Evolutionary conservation across 1,139 yeast genomes (phyloP), one percentile per base, ranked within the genome.

Genomic region (Pichia kudriavzevii): DNA sequence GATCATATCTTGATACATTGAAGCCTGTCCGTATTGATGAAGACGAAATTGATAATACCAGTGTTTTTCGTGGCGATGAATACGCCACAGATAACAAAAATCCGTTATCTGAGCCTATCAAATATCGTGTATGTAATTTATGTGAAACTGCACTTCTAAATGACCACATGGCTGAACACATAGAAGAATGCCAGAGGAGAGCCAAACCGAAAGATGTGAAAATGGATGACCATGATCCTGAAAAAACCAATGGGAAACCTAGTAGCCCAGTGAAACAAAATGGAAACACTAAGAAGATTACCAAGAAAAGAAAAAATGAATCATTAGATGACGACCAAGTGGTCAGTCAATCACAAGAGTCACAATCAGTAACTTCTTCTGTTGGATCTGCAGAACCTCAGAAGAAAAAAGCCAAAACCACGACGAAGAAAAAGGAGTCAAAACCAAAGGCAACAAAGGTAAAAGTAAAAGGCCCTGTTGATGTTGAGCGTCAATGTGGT

Each of bases 401-500:
- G 42, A 27, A 23, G 7, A 48, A 53, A 49, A 50, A 52, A 35
- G 45, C 43, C 22, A 53, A 49, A 40, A 39, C 61, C 58, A 10
- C 17, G 56, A 66, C 59, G 50, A 62, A 53, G 50, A 69, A 75
- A 45, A 40, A 43, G 28, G 35, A 36, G 21, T 21, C 36, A 4
- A 37, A 39, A 14, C 19, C 22, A 6, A 43, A 39, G 26, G 28
- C 39, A 12, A 61, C 72, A 33, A 65, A 67, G 21, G 67, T 79
- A 2, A 80, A 80, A 49, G 67, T 72, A 24, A 83, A 81, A 47
- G 91, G 85, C 4, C 84, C 88, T 0, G 94, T 88, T 26, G 95
- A 91, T 58, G 94, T 91, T 29, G 96, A 91, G 55, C 79, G 75
- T 46, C 97, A 91, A 59, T 91, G 98, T 67, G 98, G 98, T 57